A percentile compares a stretch with the other conserved stretches of the same genome.
phyloP scores from a whole-genome alignment of 805 yeast genomes.

The Nakazawaea ambrosiae region DNA sequence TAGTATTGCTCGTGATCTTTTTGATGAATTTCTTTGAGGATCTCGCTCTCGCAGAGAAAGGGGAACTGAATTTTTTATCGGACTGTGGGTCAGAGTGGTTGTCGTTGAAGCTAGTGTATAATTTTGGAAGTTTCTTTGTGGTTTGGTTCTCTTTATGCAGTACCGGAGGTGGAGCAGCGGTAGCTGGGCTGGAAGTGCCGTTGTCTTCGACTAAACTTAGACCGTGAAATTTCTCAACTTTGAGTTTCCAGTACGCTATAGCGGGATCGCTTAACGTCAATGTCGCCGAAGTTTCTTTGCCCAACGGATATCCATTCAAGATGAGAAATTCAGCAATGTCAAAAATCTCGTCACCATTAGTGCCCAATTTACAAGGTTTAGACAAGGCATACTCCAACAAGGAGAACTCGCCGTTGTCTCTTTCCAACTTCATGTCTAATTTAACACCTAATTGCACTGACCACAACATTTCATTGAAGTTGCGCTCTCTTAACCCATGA shows the following conservation, averaged over 20 bases:
- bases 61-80: constrained; percentile 2
- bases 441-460: constrained; percentile 43
- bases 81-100: neutral
- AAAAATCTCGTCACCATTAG: constrained; percentile 22
- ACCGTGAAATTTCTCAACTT: constrained; percentile 26
- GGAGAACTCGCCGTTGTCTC: constrained; percentile 20
- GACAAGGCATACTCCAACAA: constrained; percentile 48
- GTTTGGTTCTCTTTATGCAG: no score
- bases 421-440: constrained; percentile 31
- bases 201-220: no score
- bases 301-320: constrained; percentile 48
- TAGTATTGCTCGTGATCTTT: neutral
- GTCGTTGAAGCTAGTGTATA: neutral
- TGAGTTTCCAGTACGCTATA: constrained; percentile 44
- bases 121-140: neutral
- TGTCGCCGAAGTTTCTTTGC: constrained; percentile 24
- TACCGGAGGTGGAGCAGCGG: no score
- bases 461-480: constrained; percentile 35
- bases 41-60: constrained; percentile 2
- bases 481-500: constrained; percentile 45
- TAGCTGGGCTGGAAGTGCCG: no score
- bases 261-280: constrained; percentile 40
- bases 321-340: constrained; percentile 50
- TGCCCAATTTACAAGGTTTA: constrained; percentile 15
- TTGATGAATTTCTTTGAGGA: constrained; percentile 1